Evolutionary conservation across 2,329 filamentous ascomycete genomes (phyloP), one percentile per base, ranked within the genome.

Genomic region (Xylariaceae sp.): DNA sequence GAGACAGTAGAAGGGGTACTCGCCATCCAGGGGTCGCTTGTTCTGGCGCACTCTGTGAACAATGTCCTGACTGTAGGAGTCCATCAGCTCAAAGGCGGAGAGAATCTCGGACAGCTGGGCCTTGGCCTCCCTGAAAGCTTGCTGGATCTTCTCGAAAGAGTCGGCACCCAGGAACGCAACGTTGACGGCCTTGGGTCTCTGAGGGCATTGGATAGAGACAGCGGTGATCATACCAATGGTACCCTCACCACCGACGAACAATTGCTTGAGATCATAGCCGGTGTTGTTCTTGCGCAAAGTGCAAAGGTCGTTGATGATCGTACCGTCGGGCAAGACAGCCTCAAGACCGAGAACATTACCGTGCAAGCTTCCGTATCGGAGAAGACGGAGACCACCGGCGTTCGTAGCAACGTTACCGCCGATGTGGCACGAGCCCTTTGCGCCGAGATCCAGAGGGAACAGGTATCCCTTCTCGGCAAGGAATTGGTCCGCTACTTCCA

Each of bases 71-170:
- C 86, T 93, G 64, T 85, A 81, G 15, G 84, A 85, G 68, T 99
- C 94, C 93, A 99, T 99, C 64, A 99, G 81, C 78, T 99, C 94
- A 72, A 99, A 99, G 0, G 94, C 94, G 2, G 93, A 97, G 3
- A 99, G 82, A 68, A 99, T 97, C 76, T 99, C 94, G 0, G 89
- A 91, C 0, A 99, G 84, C 72, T 96, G 90, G 45, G 81, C 80
- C 79, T 97, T 97, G 56, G 94, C 93, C 74, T 93, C 90, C 51
- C 85, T 82, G 80, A 94, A 99, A 1, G 93, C 91, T 67, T 83
- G 77, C 71, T 94, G 90, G 10, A 91, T 90, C 73, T 96, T 88
- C 52, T 96, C 92, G 74, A 89, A 99, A 47, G 89, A 95, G 68
- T 93, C 86, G 30, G 97, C 80, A 35, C 92, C 93, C 66, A 99